Evolutionary conservation across 164 flowering plant species (phyloP), one percentile per base, ranked within the genome.

Genomic region (Santalum album): DNA sequence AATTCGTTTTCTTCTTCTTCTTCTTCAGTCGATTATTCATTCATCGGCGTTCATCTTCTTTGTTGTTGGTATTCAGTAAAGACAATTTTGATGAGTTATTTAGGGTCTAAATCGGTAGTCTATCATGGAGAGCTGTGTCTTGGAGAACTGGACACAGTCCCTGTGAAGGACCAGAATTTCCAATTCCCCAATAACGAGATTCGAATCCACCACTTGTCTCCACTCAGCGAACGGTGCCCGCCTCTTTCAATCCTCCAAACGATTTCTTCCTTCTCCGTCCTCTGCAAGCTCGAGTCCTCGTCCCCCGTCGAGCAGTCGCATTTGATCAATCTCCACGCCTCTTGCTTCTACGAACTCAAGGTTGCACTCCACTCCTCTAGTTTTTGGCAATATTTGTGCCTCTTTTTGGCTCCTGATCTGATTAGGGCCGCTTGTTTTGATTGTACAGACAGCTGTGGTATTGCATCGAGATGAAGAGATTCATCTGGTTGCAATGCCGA

Each of bases 401-500:
- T 22, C 20, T 17, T 57, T 46, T 53, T 27, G 6, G 15, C 32
- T 39, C 56, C 10, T 53, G 14, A 38, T 38, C 16, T 38, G 42
- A 38, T 38, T 29, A 3, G 21, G 9, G 11, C 21, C 40, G 19
- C 40, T 40, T 7, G 24, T 62, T 58, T 42, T 63, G 4, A n/a
- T n/a, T n/a, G n/a, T n/a, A n/a, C 68, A 92, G 96, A 89, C 99
- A 9, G 99, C 99, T 2, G 88, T 90, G 15, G 95, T 79, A 21
- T 6, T 84, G 40, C 47, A 79, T n/a, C 91, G 86, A 17, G 74
- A 69, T 11, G 90, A 87, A 57, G 99, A 94, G 66, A 42, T 90
- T 25, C 97, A 94, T 67, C 70, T 94, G 64, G 95, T 94, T 61
- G 96, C 99, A 67, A 90, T 94, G 99, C 89, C 77, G 49, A 84